Conservation (phyloP, 805 yeast genomes). For the Tanozyma kutaoensis region DNA sequence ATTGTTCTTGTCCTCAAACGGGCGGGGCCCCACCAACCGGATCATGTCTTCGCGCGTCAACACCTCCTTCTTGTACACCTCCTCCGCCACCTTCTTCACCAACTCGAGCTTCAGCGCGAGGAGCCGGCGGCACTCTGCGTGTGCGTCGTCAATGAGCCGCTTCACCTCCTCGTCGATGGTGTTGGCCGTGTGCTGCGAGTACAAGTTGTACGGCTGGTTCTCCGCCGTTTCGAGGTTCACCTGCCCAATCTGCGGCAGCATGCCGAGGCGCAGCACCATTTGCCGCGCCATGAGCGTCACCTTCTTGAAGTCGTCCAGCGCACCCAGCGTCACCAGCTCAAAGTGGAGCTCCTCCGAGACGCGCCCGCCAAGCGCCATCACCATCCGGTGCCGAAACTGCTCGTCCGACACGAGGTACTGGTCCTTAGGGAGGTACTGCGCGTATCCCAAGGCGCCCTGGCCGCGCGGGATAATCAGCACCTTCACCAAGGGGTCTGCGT, state of each 20-base stretch:
- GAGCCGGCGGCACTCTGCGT: slow-evolving; percentile 42
- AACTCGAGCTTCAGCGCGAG: slow-evolving; percentile 45
- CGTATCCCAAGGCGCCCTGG: slow-evolving; percentile 91
- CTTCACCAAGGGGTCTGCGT: slow-evolving; percentile 83
- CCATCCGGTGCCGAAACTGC: slow-evolving; percentile 73
- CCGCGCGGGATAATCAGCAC: slow-evolving; percentile 95
- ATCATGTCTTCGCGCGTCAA: slow-evolving; percentile 74
- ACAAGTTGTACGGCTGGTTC: slow-evolving; percentile 15
- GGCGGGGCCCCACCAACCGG: slow-evolving; percentile 61
- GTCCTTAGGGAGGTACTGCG: slow-evolving; percentile 88
- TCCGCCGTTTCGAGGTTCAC: slow-evolving; percentile 31
- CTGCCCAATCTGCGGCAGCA: slow-evolving; percentile 73
- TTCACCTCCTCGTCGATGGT: slow-evolving; percentile 60
- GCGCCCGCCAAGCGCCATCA: slow-evolving; percentile 91
- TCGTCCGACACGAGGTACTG: slow-evolving; percentile 64
- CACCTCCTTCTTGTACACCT: slow-evolving; percentile 60
- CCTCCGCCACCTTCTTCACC: slow-evolving; percentile 63
- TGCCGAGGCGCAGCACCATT: slow-evolving; percentile 82
- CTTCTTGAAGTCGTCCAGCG: slow-evolving; percentile 84
- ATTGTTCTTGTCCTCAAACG: slow-evolving; percentile 67
- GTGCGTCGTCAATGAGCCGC: slow-evolving; percentile 52
- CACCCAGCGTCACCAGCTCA: slow-evolving; percentile 81
- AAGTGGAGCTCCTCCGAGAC: slow-evolving; percentile 87
- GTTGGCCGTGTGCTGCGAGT: slow-evolving; percentile 59
- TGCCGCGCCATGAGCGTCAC: slow-evolving; percentile 80